Conservation (phyloP, 352 stramenopile genomes). For the Halophytophthora batemanensis region DNA sequence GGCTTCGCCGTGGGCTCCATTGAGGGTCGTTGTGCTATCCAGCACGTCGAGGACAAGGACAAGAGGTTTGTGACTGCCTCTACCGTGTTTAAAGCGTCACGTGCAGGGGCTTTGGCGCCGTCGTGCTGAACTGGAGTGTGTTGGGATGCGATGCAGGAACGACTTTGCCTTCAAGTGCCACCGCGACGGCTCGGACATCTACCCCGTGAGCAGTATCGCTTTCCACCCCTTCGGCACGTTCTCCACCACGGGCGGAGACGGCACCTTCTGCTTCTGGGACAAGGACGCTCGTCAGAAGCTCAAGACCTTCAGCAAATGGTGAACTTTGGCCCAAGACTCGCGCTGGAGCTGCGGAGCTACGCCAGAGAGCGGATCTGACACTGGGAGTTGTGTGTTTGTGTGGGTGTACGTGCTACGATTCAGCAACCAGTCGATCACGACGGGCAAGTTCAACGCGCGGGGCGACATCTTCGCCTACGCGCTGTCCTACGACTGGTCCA, state of each 20-base stretch:
- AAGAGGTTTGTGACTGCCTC: conserved; percentile 32
- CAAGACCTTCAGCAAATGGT: conserved; percentile 88
- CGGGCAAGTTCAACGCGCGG: conserved; percentile 90
- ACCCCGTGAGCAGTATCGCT: conserved; percentile 86
- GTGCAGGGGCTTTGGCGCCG: not conserved
- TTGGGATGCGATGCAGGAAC: conserved; percentile 47
- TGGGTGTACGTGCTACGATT: conserved; percentile 9
- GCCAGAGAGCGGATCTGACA: too few relatives aligned
- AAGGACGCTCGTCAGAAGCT: conserved; percentile 97
- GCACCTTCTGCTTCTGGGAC: conserved; percentile 98
- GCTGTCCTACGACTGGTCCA: conserved; percentile 97
- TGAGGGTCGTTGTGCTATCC: conserved; percentile 89
- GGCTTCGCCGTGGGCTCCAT: conserved; percentile 90
- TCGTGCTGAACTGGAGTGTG: not conserved
- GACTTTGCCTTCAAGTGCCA: conserved; percentile 94
- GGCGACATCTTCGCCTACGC: conserved; percentile 96
- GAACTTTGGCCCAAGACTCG: conserved; percentile 10
- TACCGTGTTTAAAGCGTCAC: not conserved
- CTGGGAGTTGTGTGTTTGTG: not conserved
- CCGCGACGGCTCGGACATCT: conserved; percentile 84
- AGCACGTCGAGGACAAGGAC: conserved; percentile 86
- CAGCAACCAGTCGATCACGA: conserved; percentile 88
- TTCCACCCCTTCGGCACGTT: conserved; percentile 96
- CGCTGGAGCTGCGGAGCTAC: too few relatives aligned
- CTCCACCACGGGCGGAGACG: conserved; percentile 93